phyloP scores from a whole-genome alignment of 345 rosid genomes.

The Boechera stricta region DNA sequence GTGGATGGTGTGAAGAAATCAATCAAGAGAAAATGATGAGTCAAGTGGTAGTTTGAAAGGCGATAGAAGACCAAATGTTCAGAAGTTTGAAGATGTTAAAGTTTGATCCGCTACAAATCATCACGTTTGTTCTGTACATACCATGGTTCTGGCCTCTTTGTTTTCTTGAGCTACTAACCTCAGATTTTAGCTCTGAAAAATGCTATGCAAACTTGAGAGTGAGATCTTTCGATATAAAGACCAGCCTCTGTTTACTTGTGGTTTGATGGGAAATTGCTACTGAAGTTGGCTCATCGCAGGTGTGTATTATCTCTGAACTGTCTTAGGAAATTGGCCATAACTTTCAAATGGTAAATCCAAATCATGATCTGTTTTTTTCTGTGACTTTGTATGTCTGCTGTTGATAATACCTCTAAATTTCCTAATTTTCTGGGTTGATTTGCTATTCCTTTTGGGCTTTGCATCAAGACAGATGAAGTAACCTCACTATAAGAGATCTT shows the following conservation, averaged over 20 bases:
- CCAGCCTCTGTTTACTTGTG: not conserved
- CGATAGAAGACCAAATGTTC: too few relatives aligned
- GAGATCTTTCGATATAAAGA: not conserved
- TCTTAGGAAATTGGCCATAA: not conserved
- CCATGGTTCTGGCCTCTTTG: not conserved
- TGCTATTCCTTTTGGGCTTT: not conserved
- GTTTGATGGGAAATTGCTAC: not conserved
- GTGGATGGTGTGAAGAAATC: too few relatives aligned
- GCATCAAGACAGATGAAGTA: not conserved
- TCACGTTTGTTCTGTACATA: too few relatives aligned
- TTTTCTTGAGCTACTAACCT: not conserved
- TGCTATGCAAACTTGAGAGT: not conserved
- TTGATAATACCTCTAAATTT: not conserved
- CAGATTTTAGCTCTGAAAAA: not conserved
- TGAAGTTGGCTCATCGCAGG: not conserved
- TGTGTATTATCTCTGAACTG: too few relatives aligned
- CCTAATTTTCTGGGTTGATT: not conserved
- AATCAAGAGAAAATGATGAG: too few relatives aligned
- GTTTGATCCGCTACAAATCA: too few relatives aligned
- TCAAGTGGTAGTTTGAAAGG: too few relatives aligned
- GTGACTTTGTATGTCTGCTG: not conserved
- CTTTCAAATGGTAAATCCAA: not conserved
- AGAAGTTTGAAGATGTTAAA: too few relatives aligned
- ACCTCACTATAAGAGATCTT: too few relatives aligned
- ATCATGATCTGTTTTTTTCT: not conserved